These are phyloP conservation scores for Trichoderma polysporum DNA, from an alignment of 2,329 filamentous ascomycete genomes.

Conservation along the genomic window DNA sequence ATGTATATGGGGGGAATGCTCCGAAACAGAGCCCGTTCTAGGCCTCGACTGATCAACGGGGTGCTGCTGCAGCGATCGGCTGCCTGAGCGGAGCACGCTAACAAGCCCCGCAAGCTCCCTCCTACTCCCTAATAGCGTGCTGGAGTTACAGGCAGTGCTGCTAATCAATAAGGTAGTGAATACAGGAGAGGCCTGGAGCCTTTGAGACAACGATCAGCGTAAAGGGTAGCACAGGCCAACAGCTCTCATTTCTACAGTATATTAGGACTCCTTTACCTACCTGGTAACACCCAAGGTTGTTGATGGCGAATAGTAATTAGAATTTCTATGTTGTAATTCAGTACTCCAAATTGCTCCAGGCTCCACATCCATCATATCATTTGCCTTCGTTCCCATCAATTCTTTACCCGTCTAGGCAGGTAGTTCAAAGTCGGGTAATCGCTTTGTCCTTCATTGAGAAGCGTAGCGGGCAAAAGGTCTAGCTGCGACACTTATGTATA, in stretches of 20 bases:
- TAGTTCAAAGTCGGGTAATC: background rate
- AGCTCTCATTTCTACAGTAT: background rate
- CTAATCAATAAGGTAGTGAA: too few species aligned
- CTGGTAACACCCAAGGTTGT: background rate
- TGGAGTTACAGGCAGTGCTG: background rate
- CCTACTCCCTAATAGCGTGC: background rate
- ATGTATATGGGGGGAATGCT: background rate
- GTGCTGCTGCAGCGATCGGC: background rate
- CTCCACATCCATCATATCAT: background rate
- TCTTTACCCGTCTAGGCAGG: constrained; percentile 2
- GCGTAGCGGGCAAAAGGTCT: too few species aligned
- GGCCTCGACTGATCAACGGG: background rate
- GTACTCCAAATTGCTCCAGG: background rate
- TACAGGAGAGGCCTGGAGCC: background rate
- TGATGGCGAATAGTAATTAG: background rate
- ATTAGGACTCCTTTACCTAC: too few species aligned
- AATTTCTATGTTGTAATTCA: background rate
- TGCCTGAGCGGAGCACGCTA: background rate
- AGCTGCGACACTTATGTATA: background rate
- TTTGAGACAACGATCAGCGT: background rate
- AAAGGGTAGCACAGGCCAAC: background rate
- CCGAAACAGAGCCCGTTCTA: background rate
- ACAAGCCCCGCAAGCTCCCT: background rate
- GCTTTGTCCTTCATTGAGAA: too few species aligned
- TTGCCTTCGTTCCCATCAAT: background rate